Evolutionary conservation across 352 stramenopile species (phyloP).

Genomic region (Hyaloperonospora brassicae): DNA sequence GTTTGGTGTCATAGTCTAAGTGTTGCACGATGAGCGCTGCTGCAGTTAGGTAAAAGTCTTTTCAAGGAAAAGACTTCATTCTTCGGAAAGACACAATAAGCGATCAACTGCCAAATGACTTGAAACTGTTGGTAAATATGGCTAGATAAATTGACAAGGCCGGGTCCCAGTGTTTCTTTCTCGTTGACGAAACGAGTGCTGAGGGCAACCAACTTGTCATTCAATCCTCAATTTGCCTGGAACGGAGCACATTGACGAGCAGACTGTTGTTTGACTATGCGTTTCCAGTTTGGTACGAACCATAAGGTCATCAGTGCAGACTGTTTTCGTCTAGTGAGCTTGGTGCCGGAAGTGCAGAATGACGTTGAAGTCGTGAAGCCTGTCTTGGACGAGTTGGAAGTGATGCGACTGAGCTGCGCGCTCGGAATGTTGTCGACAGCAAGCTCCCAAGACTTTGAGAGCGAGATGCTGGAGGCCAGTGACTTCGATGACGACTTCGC

Average conservation of each 20-base stretch:
- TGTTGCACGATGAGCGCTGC: no score
- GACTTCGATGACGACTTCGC: constrained; percentile 63
- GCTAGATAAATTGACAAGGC: no score
- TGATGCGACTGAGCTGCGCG: constrained; percentile 52
- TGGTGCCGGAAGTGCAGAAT: constrained; percentile 52
- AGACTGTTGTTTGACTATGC: constrained; percentile 12
- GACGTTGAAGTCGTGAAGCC: constrained; percentile 64
- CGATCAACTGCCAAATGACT: no score
- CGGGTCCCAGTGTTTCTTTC: no score
- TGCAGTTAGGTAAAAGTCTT: no score
- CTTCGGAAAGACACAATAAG: no score
- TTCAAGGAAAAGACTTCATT: no score
- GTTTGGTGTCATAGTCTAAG: no score
- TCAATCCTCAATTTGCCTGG: constrained; percentile 4
- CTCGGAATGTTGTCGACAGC: constrained; percentile 43
- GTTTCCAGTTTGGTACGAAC: constrained; percentile 8
- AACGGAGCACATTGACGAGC: constrained; percentile 10
- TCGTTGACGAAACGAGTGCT: no score
- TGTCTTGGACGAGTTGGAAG: constrained; percentile 54
- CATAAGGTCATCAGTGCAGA: constrained; percentile 22
- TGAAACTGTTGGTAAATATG: no score
- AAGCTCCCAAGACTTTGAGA: constrained; percentile 45
- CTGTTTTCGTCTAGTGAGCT: constrained; percentile 51
- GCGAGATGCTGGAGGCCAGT: constrained; percentile 37
- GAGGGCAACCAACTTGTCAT: no score